Percentiles rank a stretch among this genome's conserved stretches.
These are phyloP conservation scores for Heritiera fomes DNA, from an alignment of 345 rosid genomes.

Conservation along the genomic window DNA sequence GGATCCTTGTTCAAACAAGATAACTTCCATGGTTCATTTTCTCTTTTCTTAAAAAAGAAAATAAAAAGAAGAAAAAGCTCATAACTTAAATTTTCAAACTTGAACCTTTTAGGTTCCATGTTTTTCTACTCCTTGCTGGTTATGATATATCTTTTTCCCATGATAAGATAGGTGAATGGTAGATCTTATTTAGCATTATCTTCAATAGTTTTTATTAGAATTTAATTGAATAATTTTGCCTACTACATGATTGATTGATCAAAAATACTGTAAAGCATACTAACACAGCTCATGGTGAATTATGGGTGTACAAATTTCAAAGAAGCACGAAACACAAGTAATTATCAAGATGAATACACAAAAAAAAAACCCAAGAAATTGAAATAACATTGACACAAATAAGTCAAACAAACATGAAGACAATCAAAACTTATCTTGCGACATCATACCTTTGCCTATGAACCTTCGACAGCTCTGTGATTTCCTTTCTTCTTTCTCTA, in stretches of 20 bases:
- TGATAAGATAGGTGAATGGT: not conserved
- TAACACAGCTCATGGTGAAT: not conserved
- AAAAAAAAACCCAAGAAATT: not conserved
- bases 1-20: no score
- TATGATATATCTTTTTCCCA: no score
- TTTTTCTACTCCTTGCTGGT: no score
- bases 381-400: not conserved
- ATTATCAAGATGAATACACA: not conserved
- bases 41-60: no score
- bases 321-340: not conserved
- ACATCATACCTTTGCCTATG: slow-evolving; percentile 33
- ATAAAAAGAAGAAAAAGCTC: no score
- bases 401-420: not conserved
- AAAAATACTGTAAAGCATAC: not conserved
- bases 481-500: slow-evolving; percentile 18
- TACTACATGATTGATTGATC: not conserved
- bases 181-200: not conserved
- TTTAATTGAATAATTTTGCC: not conserved
- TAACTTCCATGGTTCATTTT: no score
- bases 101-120: no score
- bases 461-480: slow-evolving; percentile 27
- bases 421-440: not conserved
- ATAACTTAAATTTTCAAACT: no score
- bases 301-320: not conserved
- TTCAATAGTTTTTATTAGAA: not conserved